These are phyloP conservation scores for Zoysia matrella DNA, from an alignment of 202 grass and related monocot genomes.

Conservation along the genomic window DNA sequence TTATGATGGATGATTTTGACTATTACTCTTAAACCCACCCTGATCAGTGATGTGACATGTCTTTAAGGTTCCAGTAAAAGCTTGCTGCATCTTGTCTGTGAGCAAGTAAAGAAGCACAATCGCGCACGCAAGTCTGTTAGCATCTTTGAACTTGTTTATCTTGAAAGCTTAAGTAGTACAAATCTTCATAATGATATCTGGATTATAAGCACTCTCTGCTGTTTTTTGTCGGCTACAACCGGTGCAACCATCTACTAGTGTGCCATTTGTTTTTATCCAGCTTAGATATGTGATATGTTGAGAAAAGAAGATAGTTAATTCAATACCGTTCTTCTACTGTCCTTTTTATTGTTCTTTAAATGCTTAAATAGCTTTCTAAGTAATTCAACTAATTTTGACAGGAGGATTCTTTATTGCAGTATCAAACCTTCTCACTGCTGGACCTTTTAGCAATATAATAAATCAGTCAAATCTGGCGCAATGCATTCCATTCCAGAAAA, in stretches of 20 bases:
- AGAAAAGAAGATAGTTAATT: conserved; percentile 39
- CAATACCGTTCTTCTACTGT: conserved; percentile 31
- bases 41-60: conserved; percentile 20
- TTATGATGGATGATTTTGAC: conserved; percentile 10
- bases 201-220: conserved; percentile 12
- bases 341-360: neutral
- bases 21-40: conserved; percentile 14
- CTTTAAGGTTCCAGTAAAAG: conserved; percentile 19
- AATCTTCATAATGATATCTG: conserved; percentile 19
- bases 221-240: conserved; percentile 30
- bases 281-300: conserved; percentile 17
- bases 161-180: neutral
- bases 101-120: conserved; percentile 19
- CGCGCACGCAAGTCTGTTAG: neutral
- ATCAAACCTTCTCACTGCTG: conserved; percentile 65
- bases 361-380: conserved; percentile 48
- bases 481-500: conserved; percentile 95
- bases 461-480: conserved; percentile 68
- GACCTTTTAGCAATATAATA: conserved; percentile 66
- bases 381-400: conserved; percentile 73
- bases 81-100: neutral
- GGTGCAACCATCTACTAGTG: conserved; percentile 17
- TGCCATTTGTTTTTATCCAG: conserved; percentile 19
- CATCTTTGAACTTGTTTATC: conserved; percentile 24
- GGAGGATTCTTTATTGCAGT: conserved; percentile 94